Conservation (phyloP, 441 rosid genomes). For the Erodium moschatum region DNA sequence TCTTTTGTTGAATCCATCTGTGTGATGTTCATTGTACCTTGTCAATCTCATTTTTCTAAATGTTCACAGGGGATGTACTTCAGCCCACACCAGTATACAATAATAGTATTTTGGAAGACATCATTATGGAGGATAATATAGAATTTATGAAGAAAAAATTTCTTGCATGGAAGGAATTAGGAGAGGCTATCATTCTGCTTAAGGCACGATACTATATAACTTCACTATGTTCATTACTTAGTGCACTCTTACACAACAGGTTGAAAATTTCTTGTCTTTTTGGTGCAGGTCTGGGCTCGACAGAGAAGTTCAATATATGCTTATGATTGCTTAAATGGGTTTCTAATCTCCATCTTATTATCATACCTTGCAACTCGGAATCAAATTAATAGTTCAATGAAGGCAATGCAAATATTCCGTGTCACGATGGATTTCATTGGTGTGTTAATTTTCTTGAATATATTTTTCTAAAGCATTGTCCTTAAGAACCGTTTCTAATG, state of each 20-base stretch:
- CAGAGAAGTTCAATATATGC: constrained; percentile 67
- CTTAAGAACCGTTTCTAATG: background rate
- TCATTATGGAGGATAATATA: constrained; percentile 57
- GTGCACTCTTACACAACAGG: background rate
- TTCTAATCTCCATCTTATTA: constrained; percentile 53
- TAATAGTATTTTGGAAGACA: constrained; percentile 77
- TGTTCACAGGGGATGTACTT: constrained; percentile 34
- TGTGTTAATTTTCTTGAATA: constrained; percentile 22
- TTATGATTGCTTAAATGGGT: constrained; percentile 81
- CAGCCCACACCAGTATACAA: constrained; percentile 67
- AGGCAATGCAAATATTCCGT: constrained; percentile 65
- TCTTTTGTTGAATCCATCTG: background rate
- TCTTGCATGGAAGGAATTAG: constrained; percentile 52
- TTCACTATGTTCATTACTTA: constrained; percentile 5
- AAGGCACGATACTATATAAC: constrained; percentile 37
- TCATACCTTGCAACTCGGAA: constrained; percentile 51
- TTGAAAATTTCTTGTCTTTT: constrained; percentile 11
- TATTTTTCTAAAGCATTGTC: background rate
- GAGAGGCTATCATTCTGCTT: constrained; percentile 59
- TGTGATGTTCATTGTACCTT: constrained; percentile 12
- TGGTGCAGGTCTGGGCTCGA: constrained; percentile 71
- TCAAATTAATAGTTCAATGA: constrained; percentile 56
- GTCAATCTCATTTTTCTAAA: constrained; percentile 13
- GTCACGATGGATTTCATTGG: constrained; percentile 67
- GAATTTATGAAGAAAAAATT: constrained; percentile 51